Conservation (phyloP, 75 land plant genomes). For the Picea sitchensis region DNA sequence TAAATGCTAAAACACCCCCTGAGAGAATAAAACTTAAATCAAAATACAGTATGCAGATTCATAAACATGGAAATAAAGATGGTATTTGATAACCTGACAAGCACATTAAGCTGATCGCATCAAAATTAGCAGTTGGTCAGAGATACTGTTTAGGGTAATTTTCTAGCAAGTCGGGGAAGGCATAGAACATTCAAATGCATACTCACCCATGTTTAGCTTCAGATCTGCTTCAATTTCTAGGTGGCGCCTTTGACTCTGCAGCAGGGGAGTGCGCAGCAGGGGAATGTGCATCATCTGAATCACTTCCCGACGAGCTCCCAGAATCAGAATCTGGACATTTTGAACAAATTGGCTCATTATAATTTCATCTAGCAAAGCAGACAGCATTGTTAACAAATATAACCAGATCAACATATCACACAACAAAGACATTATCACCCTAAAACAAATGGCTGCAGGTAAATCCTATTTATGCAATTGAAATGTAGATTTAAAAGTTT, state of each 20-base stretch:
- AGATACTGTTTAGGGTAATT: too few relatives aligned
- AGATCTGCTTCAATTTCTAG: slow-evolving; percentile 5
- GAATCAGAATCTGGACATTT: slow-evolving; percentile 71
- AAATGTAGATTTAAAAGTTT: neutral
- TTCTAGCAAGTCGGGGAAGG: too few relatives aligned
- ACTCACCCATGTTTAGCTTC: neutral
- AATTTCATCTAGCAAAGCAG: slow-evolving; percentile 21
- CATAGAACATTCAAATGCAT: neutral
- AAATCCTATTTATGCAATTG: neutral
- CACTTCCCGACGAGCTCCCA: slow-evolving; percentile 84
- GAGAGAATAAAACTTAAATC: too few relatives aligned
- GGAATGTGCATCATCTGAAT: slow-evolving; percentile 54
- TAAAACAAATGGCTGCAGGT: neutral
- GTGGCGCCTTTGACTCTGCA: slow-evolving; percentile 27
- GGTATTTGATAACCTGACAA: too few relatives aligned
- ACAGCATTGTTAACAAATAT: neutral
- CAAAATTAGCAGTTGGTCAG: too few relatives aligned
- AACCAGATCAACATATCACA: neutral
- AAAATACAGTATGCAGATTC: too few relatives aligned
- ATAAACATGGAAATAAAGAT: too few relatives aligned
- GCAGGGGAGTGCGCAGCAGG: slow-evolving; percentile 29
- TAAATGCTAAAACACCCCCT: neutral
- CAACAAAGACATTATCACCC: too few relatives aligned
- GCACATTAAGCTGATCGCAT: too few relatives aligned
- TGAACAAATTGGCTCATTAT: too few relatives aligned